Evolutionary conservation across 2,329 filamentous ascomycete species (phyloP).

Genomic region (Penicillium janthinellum): DNA sequence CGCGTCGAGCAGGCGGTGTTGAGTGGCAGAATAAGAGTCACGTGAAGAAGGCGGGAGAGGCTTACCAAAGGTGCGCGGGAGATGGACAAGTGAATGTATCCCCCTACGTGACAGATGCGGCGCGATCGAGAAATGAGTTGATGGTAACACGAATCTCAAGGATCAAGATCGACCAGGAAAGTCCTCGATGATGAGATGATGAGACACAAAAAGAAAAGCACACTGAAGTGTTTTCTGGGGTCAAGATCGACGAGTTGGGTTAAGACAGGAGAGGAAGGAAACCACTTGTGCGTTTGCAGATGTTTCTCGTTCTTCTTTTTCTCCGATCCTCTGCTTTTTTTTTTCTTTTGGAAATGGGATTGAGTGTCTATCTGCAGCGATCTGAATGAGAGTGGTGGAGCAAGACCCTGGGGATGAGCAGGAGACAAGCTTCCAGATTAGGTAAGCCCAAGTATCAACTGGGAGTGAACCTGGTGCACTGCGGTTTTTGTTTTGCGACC

Average conservation of each 20-base stretch:
- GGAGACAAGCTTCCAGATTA: constrained; percentile 18
- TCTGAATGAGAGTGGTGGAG: constrained; percentile 32
- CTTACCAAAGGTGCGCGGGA: constrained; percentile 66
- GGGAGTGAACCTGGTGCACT: constrained; percentile 3
- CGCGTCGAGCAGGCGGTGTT: constrained; percentile 23
- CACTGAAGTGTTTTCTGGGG: constrained; percentile 41
- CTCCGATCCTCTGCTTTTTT: constrained; percentile 19
- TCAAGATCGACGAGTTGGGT: constrained; percentile 10
- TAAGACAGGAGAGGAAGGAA: constrained; percentile 6
- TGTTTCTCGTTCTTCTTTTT: constrained; percentile 9
- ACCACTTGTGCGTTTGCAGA: constrained; percentile 17
- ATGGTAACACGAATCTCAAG: constrained; percentile 15
- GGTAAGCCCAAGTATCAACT: constrained; percentile 14
- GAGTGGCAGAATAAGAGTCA: constrained; percentile 6
- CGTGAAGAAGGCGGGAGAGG: background rate
- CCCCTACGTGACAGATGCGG: constrained; percentile 53
- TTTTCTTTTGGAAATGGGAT: constrained; percentile 19
- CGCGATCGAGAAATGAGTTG: constrained; percentile 12
- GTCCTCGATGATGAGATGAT: constrained; percentile 7
- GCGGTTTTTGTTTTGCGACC: background rate
- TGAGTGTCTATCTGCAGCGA: constrained; percentile 30
- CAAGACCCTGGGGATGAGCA: constrained; percentile 13
- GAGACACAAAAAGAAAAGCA: constrained; percentile 34
- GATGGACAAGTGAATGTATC: constrained; percentile 99
- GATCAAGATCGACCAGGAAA: constrained; percentile 6